Evolutionary conservation across 805 yeast genomes (phyloP).

Genomic region (Myxozyma neotropica): DNA sequence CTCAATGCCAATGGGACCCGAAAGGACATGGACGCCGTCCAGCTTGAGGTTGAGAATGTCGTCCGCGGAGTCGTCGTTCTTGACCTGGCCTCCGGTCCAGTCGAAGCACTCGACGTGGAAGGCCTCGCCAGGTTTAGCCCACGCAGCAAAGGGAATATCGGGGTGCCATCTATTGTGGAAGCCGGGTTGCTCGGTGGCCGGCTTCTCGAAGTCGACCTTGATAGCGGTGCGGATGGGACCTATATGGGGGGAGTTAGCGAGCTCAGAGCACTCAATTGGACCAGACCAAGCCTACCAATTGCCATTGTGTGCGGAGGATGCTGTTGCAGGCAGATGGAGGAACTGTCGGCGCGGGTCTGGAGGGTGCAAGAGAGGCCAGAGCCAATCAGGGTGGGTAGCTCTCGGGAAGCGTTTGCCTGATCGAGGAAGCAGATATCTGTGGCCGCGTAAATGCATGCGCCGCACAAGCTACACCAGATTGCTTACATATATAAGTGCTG

Average conservation of each 20-base stretch:
- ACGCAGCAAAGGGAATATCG: constrained; percentile 48
- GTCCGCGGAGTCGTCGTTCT: constrained; percentile 53
- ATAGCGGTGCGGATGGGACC: constrained; percentile 46
- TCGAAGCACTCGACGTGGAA: constrained; percentile 55
- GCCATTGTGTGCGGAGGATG: constrained; percentile 3
- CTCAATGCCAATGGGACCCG: constrained; percentile 53
- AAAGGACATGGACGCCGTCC: constrained; percentile 51
- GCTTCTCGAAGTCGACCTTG: constrained; percentile 48
- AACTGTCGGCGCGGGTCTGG: not conserved
- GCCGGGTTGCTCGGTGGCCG: constrained; percentile 52
- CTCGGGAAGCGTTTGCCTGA: constrained; percentile 11
- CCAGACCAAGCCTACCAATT: not conserved
- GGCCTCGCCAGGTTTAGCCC: constrained; percentile 49
- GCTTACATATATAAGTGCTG: not conserved
- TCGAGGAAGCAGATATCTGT: constrained; percentile 1
- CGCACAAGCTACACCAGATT: not conserved
- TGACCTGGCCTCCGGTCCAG: constrained; percentile 58
- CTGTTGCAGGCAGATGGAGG: not conserved
- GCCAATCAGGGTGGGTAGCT: constrained; percentile 8
- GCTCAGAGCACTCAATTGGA: constrained; percentile 4
- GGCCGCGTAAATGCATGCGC: constrained; percentile 2
- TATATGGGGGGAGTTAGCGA: not conserved
- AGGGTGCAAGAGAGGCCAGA: not conserved
- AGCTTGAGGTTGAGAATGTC: constrained; percentile 52
- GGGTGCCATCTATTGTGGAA: constrained; percentile 60